phyloP scores from a whole-genome alignment of 345 rosid species.

The Fremontodendron californicum region DNA sequence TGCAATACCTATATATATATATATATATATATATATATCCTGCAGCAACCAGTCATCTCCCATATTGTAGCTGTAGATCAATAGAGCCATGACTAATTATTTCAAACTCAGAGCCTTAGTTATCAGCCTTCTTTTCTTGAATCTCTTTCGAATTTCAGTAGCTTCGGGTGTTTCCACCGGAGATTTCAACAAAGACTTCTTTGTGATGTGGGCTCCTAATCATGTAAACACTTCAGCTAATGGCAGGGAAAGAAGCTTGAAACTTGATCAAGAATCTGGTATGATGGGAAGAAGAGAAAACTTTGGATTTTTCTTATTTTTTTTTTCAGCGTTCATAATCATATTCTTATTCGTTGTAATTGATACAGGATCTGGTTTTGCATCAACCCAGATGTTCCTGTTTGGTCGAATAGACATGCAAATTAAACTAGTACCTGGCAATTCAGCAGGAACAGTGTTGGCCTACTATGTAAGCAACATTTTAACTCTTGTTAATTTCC shows the following conservation, averaged over 20 bases:
- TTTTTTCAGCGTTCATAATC: background rate
- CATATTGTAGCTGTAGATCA: background rate
- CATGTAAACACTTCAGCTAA: slow-evolving; percentile 64
- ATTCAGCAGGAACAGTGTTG: slow-evolving; percentile 79
- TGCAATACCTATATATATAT: slow-evolving; percentile 32
- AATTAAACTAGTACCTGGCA: slow-evolving; percentile 74
- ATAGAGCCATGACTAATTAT: slow-evolving; percentile 21
- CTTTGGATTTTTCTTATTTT: background rate
- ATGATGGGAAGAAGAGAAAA: background rate
- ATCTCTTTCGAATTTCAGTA: slow-evolving; percentile 31
- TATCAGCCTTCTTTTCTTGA: slow-evolving; percentile 22
- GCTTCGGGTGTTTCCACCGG: slow-evolving; percentile 61
- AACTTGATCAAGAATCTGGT: slow-evolving; percentile 81
- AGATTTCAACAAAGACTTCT: slow-evolving; percentile 64
- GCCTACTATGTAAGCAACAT: slow-evolving; percentile 63
- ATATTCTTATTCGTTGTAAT: background rate
- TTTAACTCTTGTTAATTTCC: background rate
- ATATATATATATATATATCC: background rate
- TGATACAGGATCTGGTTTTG: slow-evolving; percentile 60
- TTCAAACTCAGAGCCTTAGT: slow-evolving; percentile 5
- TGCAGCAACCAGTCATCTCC: slow-evolving; percentile 10
- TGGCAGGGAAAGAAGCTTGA: slow-evolving; percentile 62
- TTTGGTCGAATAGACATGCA: slow-evolving; percentile 74
- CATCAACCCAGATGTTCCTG: slow-evolving; percentile 63
- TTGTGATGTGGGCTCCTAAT: slow-evolving; percentile 67